phyloP scores from a whole-genome alignment of 192 early-diverging fungal genomes.

The Pilobolus umbonatus region DNA sequence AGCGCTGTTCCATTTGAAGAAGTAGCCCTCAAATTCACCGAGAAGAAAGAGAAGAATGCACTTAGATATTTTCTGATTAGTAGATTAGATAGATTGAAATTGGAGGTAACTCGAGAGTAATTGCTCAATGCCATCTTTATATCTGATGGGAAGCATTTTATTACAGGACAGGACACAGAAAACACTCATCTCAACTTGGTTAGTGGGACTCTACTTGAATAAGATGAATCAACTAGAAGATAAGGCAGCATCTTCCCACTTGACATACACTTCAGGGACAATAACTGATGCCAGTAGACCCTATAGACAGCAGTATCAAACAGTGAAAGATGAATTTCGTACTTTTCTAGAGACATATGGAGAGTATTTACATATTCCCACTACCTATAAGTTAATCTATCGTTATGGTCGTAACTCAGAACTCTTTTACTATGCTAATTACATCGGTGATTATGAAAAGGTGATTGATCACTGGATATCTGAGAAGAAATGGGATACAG shows the following conservation, averaged over 20 bases:
- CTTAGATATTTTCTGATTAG: constrained; percentile 72
- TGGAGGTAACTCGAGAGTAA: constrained; percentile 40
- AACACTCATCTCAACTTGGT: constrained; percentile 79
- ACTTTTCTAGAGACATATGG: constrained; percentile 66
- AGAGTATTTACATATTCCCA: constrained; percentile 55
- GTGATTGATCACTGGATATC: constrained; percentile 82
- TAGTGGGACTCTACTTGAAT: constrained; percentile 81
- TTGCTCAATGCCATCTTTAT: not conserved
- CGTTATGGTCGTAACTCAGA: constrained; percentile 83
- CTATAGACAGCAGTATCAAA: constrained; percentile 50
- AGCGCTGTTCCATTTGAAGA: constrained; percentile 82
- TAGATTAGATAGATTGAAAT: constrained; percentile 65
- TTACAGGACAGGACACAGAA: constrained; percentile 72
- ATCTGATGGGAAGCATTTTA: not conserved
- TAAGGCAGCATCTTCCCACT: constrained; percentile 29
- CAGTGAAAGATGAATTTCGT: constrained; percentile 64
- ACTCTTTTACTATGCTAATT: constrained; percentile 74
- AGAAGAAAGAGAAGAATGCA: constrained; percentile 63
- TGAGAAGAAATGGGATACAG: constrained; percentile 68
- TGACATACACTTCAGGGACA: constrained; percentile 1
- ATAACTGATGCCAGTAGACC: not conserved
- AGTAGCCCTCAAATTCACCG: constrained; percentile 78
- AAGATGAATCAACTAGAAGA: constrained; percentile 67
- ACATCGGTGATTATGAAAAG: constrained; percentile 79
- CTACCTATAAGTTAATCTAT: constrained; percentile 75